These are phyloP conservation scores for Angomonas ambiguus DNA, from an alignment of 208 protist genomes.

Conservation along the genomic window DNA sequence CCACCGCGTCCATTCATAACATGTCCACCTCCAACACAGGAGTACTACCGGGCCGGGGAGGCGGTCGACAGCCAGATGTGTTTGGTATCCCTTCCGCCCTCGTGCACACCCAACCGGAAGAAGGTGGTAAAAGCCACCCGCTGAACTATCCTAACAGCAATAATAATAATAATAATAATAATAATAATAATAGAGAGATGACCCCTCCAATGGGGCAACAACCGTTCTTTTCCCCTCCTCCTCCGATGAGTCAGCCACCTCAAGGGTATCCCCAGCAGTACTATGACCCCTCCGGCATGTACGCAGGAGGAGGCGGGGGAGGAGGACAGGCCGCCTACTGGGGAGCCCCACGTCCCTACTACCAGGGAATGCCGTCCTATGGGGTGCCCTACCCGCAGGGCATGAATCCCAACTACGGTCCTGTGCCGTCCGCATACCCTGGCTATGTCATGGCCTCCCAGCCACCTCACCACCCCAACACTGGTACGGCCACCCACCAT, in stretches of 20 bases:
- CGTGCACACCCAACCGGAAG: neutral
- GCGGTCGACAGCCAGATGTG: neutral
- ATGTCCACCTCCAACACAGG: constrained; percentile 12
- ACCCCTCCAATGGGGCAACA: too few species aligned
- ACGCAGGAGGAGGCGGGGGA: too few species aligned
- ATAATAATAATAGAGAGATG: neutral
- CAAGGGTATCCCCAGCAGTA: neutral
- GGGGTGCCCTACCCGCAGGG: neutral
- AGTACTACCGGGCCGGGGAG: neutral
- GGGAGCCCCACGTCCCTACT: neutral
- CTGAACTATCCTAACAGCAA: neutral
- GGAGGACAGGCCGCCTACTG: too few species aligned
- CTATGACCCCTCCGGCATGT: neutral
- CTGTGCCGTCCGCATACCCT: neutral
- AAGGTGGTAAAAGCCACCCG: neutral
- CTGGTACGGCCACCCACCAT: too few species aligned
- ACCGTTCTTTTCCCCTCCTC: neutral
- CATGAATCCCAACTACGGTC: neutral
- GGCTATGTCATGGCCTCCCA: too few species aligned
- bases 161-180: constrained; percentile 4
- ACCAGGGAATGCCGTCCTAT: neutral
- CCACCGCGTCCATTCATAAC: constrained; percentile 15
- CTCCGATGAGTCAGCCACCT: neutral
- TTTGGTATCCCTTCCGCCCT: neutral
- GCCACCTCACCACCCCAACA: neutral